phyloP scores from a whole-genome alignment of 179 eudicot species.

The Drosera spatulata region DNA sequence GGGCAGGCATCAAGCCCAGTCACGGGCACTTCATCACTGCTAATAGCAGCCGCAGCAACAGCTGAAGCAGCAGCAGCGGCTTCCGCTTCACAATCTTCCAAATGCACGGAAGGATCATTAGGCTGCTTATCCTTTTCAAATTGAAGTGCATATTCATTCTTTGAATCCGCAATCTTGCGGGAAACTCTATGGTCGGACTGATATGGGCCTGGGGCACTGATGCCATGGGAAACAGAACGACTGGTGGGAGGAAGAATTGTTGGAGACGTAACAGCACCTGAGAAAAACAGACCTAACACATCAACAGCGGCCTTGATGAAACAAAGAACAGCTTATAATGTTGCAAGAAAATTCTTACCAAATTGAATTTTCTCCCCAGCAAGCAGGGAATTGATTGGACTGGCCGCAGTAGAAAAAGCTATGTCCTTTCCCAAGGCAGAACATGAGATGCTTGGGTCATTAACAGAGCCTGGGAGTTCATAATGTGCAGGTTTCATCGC shows the following conservation, averaged over 20 bases:
- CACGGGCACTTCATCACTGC: slow-evolving; percentile 59
- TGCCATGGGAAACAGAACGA: slow-evolving; percentile 42
- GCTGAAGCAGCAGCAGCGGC: slow-evolving; percentile 87
- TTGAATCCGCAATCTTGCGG: slow-evolving; percentile 27
- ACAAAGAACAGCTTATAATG: too few species aligned
- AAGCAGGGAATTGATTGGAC: slow-evolving; percentile 81
- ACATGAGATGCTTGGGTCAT: neutral
- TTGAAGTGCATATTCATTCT: slow-evolving; percentile 30
- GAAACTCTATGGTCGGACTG: slow-evolving; percentile 38
- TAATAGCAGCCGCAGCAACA: slow-evolving; percentile 81
- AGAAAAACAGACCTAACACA: slow-evolving; percentile 5
- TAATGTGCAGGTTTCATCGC: slow-evolving; percentile 77
- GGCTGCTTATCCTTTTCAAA: slow-evolving; percentile 52
- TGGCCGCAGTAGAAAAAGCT: slow-evolving; percentile 48
- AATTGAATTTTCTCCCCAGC: slow-evolving; percentile 99
- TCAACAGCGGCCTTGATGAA: too few species aligned
- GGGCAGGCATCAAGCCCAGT: slow-evolving; percentile 27
- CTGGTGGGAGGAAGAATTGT: slow-evolving; percentile 52
- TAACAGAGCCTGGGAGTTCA: neutral
- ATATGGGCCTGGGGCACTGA: slow-evolving; percentile 54
- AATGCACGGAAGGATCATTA: slow-evolving; percentile 29
- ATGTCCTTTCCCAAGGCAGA: slow-evolving; percentile 28
- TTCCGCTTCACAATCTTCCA: slow-evolving; percentile 69
- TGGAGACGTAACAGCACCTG: slow-evolving; percentile 97
- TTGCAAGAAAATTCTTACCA: slow-evolving; percentile 30